Base-by-base conservation (phyloP, 495 filamentous ascomycete genomes). In the Penicillium odoratum region DNA sequence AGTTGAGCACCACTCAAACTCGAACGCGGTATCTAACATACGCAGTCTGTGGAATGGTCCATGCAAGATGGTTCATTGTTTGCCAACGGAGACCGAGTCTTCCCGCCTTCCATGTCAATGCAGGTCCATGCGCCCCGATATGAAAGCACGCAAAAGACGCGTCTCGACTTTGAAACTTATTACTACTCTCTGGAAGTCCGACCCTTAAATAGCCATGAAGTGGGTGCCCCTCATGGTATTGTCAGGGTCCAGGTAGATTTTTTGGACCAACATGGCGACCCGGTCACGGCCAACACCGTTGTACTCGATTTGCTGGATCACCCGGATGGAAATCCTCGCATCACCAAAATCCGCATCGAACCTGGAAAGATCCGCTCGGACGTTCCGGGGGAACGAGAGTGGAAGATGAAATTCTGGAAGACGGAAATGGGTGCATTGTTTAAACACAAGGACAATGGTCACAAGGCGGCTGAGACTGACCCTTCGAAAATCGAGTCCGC, bases 71-170 rank as follows among this genome's bases (percentile, higher is more conserved):
- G 72, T 53, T 62, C 53, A 15, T 69, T 83, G 7, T 70, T 62
- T 26, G 71, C 79, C 56, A 83, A 83, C 57, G 58, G 70, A 16
- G 61, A 75, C 16, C 58, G 63, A 18, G 66, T 83, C 59, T 81
- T 80, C 61, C 80, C 79, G 0, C 62, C 75, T 0, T 46, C 67
- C 8, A 50, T 58, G 28, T 63, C 68, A 10, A 73, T 75, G 68
- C 64, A 70, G 45, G 60, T 77, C 30, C 56, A 65, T 38, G 72
- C 66, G 2, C 56, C 59, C 13, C 69, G 63, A 31, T 61, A 67
- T 10, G 54, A 62, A 38, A 57, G 56, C 7, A 40, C 59, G 3
- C 31, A 42, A 26, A 53, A 63, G 5, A 48, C 28, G 1, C 48
- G 21, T 5, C 16, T 48, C 1, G 58, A 48, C 8, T 15, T 42